phyloP scores from a whole-genome alignment of 2,329 filamentous ascomycete genomes.

The Microdochium nivale region DNA sequence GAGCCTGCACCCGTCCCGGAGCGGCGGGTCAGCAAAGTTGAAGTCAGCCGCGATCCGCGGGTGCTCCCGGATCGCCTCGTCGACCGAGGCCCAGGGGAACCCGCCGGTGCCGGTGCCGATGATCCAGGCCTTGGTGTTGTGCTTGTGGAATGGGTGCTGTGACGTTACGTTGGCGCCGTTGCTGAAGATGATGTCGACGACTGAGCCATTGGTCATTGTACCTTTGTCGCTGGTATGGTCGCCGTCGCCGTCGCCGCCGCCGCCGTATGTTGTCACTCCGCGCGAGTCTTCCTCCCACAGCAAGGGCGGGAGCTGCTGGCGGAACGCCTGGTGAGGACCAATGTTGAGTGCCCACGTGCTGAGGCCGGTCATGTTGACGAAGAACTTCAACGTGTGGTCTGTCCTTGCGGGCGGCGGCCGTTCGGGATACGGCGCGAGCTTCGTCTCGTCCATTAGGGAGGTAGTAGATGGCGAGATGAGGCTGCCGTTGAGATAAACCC shows the following conservation, averaged over 20 bases:
- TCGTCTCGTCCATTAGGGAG: constrained; percentile 6
- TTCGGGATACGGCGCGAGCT: constrained; percentile 6
- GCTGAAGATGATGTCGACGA: constrained; percentile 15
- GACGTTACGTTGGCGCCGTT: constrained; percentile 11
- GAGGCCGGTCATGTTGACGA: constrained; percentile 8
- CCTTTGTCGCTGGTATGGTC: background rate
- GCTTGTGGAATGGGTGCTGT: constrained; percentile 17
- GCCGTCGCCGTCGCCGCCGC: too few relatives aligned
- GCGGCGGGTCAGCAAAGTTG: constrained; percentile 17
- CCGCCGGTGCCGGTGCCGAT: constrained; percentile 14
- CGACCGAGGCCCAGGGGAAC: constrained; percentile 13
- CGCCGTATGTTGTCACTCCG: constrained; percentile 7
- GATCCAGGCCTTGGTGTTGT: constrained; percentile 16
- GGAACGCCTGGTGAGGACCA: constrained; percentile 9
- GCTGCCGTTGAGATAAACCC: constrained; percentile 9
- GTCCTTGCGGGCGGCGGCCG: constrained; percentile 4
- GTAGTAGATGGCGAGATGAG: constrained; percentile 1
- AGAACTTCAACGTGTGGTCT: constrained; percentile 9
- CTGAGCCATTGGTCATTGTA: constrained; percentile 11
- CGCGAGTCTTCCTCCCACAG: constrained; percentile 8
- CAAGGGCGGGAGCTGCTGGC: constrained; percentile 8
- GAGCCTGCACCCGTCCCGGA: constrained; percentile 7
- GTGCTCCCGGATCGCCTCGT: constrained; percentile 29
- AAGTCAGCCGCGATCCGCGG: constrained; percentile 35
- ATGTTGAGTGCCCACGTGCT: constrained; percentile 8